These are phyloP conservation scores for Aureococcus anophagefferens DNA, from an alignment of 108 stramenopile genomes.

Conservation along the genomic window DNA sequence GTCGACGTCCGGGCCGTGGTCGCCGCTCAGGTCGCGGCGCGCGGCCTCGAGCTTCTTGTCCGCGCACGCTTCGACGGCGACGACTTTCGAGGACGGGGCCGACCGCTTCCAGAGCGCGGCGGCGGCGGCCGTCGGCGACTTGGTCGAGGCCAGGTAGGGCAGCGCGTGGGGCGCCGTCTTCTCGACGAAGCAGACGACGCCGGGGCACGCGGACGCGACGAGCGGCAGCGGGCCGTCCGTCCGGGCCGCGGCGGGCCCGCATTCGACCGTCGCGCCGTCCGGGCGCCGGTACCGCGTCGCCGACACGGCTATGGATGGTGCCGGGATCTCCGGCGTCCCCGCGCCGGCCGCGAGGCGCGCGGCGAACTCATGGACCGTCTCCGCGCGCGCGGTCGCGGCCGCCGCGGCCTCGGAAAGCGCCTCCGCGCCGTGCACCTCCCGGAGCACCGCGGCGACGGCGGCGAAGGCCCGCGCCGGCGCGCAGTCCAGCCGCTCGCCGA, in stretches of 20 bases:
- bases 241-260: neutral
- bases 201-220: constrained; percentile 86
- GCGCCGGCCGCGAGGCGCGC: neutral
- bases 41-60: constrained; percentile 98
- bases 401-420: too few relatives aligned
- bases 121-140: constrained; percentile 64
- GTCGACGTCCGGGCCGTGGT: constrained; percentile 68
- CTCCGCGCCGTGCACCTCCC: too few relatives aligned
- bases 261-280: neutral
- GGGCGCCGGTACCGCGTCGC: neutral
- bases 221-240: constrained; percentile 43
- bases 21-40: constrained; percentile 60
- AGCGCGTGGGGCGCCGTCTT: constrained; percentile 71
- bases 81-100: constrained; percentile 2
- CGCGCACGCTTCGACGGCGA: constrained; percentile 91
- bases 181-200: constrained; percentile 94
- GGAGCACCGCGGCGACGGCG: too few relatives aligned
- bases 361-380: constrained; percentile 31
- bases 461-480: too few relatives aligned
- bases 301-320: neutral
- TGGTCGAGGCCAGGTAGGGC: constrained; percentile 65
- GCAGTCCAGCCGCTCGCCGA: too few relatives aligned
- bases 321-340: neutral
- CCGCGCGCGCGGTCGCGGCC: constrained; percentile 6
- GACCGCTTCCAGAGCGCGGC: constrained; percentile 39